Evolutionary conservation across 1,139 yeast genomes (phyloP).

Genomic region (Diutina neorugosa): DNA sequence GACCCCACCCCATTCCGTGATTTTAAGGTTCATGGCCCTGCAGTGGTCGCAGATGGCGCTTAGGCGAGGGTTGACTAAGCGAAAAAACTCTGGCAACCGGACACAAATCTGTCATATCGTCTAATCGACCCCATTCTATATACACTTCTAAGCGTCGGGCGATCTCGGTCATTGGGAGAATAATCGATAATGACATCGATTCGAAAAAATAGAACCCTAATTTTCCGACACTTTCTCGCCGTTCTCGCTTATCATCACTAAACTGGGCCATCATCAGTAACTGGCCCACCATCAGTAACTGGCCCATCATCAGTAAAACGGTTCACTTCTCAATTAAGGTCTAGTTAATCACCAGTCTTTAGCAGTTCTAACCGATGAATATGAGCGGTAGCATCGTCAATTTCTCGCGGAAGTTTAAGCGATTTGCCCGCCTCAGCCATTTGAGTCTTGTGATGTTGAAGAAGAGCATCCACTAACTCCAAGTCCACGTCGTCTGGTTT

Average conservation of each 20-base stretch:
- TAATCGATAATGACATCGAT: no score
- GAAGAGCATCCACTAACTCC: background rate
- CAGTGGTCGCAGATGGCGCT: background rate
- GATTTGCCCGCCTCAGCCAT: background rate
- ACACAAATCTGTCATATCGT: no score
- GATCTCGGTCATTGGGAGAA: no score
- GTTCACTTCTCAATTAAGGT: no score
- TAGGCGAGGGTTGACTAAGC: background rate
- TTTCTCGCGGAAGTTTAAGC: background rate
- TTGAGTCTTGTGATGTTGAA: background rate
- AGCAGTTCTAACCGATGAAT: background rate
- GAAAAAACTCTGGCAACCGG: background rate
- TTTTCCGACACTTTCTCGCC: no score
- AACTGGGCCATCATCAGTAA: no score
- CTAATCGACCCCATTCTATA: no score
- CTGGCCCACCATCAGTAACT: no score
- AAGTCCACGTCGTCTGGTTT: background rate
- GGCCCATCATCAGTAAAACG: no score
- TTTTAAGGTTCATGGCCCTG: background rate
- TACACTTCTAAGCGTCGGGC: no score
- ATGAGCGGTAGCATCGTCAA: background rate
- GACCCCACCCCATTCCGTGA: background rate
- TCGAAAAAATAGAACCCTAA: no score
- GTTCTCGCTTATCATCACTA: no score
- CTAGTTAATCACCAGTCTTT: background rate